phyloP scores from a whole-genome alignment of 371 early-diverging fungal species.

The Furculomyces boomerangus region DNA sequence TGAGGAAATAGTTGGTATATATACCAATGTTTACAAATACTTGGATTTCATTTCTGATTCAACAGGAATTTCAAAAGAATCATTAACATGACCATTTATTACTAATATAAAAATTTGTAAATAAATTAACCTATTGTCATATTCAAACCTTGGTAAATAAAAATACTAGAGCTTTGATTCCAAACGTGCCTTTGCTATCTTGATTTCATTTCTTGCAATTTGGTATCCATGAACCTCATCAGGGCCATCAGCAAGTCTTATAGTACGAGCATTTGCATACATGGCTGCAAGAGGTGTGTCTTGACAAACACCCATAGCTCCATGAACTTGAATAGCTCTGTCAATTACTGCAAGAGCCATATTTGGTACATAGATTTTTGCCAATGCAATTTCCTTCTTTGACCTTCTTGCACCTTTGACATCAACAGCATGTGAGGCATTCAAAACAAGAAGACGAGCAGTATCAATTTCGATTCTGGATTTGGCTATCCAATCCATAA shows the following conservation, averaged over 20 bases:
- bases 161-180: constrained; percentile 11
- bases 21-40: neutral
- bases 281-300: constrained; percentile 73
- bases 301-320: constrained; percentile 76
- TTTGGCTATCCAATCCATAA: constrained; percentile 56
- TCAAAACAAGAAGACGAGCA: constrained; percentile 68
- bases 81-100: too few species aligned
- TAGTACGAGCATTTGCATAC: constrained; percentile 62
- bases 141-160: too few species aligned
- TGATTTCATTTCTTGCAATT: constrained; percentile 44
- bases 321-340: constrained; percentile 81
- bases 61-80: neutral
- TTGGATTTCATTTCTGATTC: neutral
- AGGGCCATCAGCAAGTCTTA: constrained; percentile 87
- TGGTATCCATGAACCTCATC: constrained; percentile 68
- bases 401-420: constrained; percentile 68
- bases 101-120: too few species aligned
- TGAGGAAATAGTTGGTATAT: constrained; percentile 1
- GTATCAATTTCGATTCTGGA: constrained; percentile 84
- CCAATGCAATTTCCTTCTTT: constrained; percentile 83
- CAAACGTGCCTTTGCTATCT: constrained; percentile 21
- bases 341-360: constrained; percentile 55
- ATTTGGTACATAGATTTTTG: constrained; percentile 73
- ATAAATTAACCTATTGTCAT: too few species aligned
- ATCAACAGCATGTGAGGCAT: constrained; percentile 83